Conservation (phyloP, 2,329 filamentous ascomycete species). For the Colletotrichum salicis region DNA sequence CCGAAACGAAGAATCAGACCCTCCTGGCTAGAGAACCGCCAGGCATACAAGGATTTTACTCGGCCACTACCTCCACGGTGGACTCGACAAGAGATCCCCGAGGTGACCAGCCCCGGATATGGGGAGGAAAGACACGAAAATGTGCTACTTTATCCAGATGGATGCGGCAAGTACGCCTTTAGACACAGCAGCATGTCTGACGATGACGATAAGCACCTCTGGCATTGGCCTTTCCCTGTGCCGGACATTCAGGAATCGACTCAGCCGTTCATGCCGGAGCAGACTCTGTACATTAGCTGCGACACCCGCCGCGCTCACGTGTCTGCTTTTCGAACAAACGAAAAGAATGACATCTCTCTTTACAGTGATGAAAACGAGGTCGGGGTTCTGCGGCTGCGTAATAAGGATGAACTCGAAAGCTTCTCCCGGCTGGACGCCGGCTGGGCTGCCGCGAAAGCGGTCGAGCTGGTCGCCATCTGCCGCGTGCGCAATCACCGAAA, state of each 20-base stretch:
- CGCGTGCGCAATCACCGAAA: no score
- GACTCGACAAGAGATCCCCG: background rate
- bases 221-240: background rate
- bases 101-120: background rate
- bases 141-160: background rate
- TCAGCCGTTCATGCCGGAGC: constrained; percentile 1
- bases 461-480: background rate
- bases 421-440: background rate
- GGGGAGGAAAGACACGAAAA: background rate
- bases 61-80: background rate
- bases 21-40: background rate
- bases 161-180: background rate
- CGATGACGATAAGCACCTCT: background rate
- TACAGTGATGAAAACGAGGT: background rate
- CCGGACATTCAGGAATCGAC: background rate
- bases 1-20: background rate
- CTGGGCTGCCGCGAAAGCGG: background rate
- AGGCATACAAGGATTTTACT: background rate
- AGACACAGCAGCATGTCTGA: background rate
- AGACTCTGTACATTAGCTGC: background rate
- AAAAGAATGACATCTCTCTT: background rate
- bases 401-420: background rate
- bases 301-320: background rate
- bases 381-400: background rate
- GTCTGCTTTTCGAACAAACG: background rate